Percentiles rank a stretch among this genome's conserved stretches.
Evolutionary conservation across 2,329 filamentous ascomycete genomes (phyloP).

Genomic region (Cercospora zeina): DNA sequence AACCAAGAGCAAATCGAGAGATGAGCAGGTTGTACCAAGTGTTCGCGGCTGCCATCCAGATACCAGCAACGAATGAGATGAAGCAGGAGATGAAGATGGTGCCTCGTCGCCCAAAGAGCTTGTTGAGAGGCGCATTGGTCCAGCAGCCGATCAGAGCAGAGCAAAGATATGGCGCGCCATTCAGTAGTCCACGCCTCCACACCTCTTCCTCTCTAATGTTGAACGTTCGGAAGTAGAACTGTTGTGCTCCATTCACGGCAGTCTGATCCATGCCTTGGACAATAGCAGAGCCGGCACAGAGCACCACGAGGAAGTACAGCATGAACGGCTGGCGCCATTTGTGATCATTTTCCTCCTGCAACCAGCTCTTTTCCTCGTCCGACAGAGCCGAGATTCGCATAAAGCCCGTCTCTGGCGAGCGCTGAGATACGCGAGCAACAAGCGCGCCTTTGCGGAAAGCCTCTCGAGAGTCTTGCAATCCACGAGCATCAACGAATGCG

Average conservation of each 20-base stretch:
- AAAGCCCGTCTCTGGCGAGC: constrained; percentile 27
- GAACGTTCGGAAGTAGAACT: constrained; percentile 36
- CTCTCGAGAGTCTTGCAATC: constrained; percentile 30
- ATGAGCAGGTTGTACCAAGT: constrained; percentile 71
- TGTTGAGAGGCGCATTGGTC: constrained; percentile 72
- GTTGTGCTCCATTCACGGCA: constrained; percentile 47
- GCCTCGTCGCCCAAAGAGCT: constrained; percentile 67
- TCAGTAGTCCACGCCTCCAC: constrained; percentile 55
- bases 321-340: constrained; percentile 72
- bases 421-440: constrained; percentile 34
- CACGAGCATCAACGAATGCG: constrained; percentile 29
- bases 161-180: constrained; percentile 64
- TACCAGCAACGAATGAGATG: constrained; percentile 61
- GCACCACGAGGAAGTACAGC: constrained; percentile 57
- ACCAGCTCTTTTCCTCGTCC: constrained; percentile 57
- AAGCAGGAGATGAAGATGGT: constrained; percentile 76
- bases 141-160: constrained; percentile 71
- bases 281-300: constrained; percentile 57
- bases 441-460: constrained; percentile 33
- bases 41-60: constrained; percentile 66
- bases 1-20: constrained; percentile 69
- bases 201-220: constrained; percentile 30
- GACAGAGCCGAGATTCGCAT: constrained; percentile 50
- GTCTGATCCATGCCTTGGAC: constrained; percentile 56
- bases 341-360: constrained; percentile 63